Conservation (phyloP, 371 early-diverging fungal species). For the Circinella minor region DNA sequence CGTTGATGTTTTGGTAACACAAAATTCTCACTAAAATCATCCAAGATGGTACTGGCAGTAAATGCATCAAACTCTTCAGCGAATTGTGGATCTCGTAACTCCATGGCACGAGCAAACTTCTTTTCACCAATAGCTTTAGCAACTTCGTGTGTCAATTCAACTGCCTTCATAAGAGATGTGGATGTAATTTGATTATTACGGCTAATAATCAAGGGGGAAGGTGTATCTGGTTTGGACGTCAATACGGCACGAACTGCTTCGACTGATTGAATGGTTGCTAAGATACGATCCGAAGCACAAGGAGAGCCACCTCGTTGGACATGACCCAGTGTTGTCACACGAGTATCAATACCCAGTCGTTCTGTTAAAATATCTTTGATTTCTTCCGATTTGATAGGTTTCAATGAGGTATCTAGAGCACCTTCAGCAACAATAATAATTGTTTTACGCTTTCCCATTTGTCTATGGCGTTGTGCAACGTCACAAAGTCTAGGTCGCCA, state of each 20-base stretch:
- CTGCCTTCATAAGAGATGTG: constrained; percentile 87
- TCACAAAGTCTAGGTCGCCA: constrained; percentile 86
- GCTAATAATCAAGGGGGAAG: constrained; percentile 91
- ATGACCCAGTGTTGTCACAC: constrained; percentile 97
- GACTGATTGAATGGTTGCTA: constrained; percentile 87
- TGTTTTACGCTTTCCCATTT: constrained; percentile 83
- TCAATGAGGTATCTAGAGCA: constrained; percentile 87
- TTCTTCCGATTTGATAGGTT: constrained; percentile 86
- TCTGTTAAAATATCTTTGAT: constrained; percentile 81
- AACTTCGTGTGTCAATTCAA: constrained; percentile 70
- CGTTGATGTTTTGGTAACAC: constrained; percentile 36
- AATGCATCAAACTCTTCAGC: constrained; percentile 41
- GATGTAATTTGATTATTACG: constrained; percentile 80
- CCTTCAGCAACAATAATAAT: constrained; percentile 98
- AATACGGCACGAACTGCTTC: constrained; percentile 95
- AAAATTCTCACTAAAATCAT: constrained; percentile 21
- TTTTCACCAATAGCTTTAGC: constrained; percentile 76
- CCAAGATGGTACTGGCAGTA: constrained; percentile 36
- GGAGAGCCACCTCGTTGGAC: constrained; percentile 98
- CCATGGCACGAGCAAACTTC: constrained; percentile 86
- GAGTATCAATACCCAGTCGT: constrained; percentile 85
- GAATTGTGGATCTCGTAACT: constrained; percentile 87
- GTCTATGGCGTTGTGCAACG: constrained; percentile 53
- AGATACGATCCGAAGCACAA: constrained; percentile 88
- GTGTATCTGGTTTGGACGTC: constrained; percentile 73